A percentile compares a stretch with the other conserved stretches of the same genome.
phyloP scores from a whole-genome alignment of 176 grass and related monocot species.

The sorghum (Sorghum bicolor) region Sorghum_bicolor_NCBIv3 NC_012874.2:1914001-1914500 shows the following conservation, averaged over 20 bases:
- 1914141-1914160: background rate
- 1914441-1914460: background rate
- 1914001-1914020: background rate
- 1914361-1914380: too few relatives aligned
- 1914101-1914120: background rate
- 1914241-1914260: background rate
- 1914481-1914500: slow-evolving; percentile 39
- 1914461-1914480: background rate
- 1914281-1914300: background rate
- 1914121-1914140: background rate
- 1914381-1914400: background rate
- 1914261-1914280: background rate
- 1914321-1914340: too few relatives aligned
- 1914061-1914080: too few relatives aligned
- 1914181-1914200: background rate
- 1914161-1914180: background rate
- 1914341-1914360: too few relatives aligned
- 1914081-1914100: background rate
- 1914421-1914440: background rate
- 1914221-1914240: background rate
- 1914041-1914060: background rate
- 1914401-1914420: background rate
- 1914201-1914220: background rate
- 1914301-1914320: too few relatives aligned
- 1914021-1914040: background rate